Conservation (phyloP, 2,329 filamentous ascomycete genomes). For the Aspergillus amoenus region DNA sequence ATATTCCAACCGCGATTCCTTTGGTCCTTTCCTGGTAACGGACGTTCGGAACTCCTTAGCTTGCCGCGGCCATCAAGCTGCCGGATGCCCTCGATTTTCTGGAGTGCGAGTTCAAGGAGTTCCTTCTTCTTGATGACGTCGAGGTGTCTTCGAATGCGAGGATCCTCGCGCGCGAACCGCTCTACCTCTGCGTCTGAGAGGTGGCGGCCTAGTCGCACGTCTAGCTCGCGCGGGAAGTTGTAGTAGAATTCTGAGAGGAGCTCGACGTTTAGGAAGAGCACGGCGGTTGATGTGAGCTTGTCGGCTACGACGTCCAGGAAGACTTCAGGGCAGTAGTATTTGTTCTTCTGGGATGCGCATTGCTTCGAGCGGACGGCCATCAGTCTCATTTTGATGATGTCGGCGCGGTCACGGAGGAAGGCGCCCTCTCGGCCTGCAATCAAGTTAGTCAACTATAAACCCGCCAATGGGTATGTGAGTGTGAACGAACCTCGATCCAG, state of each 20-base stretch:
- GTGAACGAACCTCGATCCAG: conserved; percentile 69
- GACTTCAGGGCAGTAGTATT: conserved; percentile 94
- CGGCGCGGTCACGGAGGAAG: conserved; percentile 88
- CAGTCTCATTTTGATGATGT: conserved; percentile 87
- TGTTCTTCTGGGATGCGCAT: conserved; percentile 79
- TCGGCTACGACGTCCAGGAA: conserved; percentile 97
- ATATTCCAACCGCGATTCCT: conserved; percentile 44
- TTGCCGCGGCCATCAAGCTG: conserved; percentile 77
- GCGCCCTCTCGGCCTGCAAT: conserved; percentile 78
- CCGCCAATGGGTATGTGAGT: not conserved
- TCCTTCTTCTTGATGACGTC: conserved; percentile 93
- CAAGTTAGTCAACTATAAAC: not conserved
- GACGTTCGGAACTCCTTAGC: conserved; percentile 46
- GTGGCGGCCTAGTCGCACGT: conserved; percentile 78
- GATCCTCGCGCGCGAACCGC: conserved; percentile 87
- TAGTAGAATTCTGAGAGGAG: conserved; percentile 97
- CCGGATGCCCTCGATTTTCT: conserved; percentile 90
- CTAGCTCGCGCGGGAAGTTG: conserved; percentile 91
- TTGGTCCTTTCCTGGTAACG: conserved; percentile 35
- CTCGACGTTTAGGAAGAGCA: conserved; percentile 96
- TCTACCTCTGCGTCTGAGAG: conserved; percentile 79
- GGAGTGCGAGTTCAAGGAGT: conserved; percentile 83
- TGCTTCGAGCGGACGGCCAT: conserved; percentile 86
- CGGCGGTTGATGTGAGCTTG: conserved; percentile 90
- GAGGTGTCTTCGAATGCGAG: conserved; percentile 81